A percentile compares a stretch with the other conserved stretches of the same genome.
phyloP scores from a whole-genome alignment of 2,329 filamentous ascomycete species.

The Alternaria viburni region DNA sequence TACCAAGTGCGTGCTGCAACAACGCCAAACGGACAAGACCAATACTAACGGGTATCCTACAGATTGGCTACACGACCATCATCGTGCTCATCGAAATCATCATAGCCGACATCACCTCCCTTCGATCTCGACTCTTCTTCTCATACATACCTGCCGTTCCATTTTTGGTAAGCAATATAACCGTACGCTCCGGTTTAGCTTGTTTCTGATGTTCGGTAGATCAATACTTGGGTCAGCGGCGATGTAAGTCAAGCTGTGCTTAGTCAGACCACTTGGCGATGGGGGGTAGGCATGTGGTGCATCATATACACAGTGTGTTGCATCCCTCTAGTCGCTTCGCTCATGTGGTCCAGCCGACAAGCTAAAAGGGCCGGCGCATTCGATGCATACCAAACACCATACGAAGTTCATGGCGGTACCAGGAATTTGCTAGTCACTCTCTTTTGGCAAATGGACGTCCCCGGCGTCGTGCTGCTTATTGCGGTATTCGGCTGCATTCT shows the following conservation, averaged over 20 bases:
- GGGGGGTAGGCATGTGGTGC: conserved; percentile 67
- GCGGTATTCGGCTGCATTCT: conserved; percentile 57
- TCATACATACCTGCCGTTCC: conserved; percentile 58
- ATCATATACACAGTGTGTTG: conserved; percentile 65
- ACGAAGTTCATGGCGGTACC: conserved; percentile 49
- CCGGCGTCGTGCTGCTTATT: conserved; percentile 58
- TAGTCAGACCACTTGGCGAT: conserved; percentile 61
- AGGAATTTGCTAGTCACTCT: conserved; percentile 52
- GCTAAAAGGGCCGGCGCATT: conserved; percentile 58
- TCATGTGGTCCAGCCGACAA: conserved; percentile 59
- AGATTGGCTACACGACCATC: conserved; percentile 64
- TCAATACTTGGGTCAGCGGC: conserved; percentile 70
- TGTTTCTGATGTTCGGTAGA: conserved; percentile 1
- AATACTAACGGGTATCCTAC: neutral
- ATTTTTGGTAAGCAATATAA: conserved; percentile 13
- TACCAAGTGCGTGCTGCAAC: conserved; percentile 2
- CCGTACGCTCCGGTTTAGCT: neutral
- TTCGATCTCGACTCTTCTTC: conserved; percentile 67
- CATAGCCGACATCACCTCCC: conserved; percentile 68
- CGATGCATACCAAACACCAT: conserved; percentile 52
- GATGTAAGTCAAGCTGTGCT: conserved; percentile 62
- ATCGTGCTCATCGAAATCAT: conserved; percentile 69
- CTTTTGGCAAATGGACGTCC: conserved; percentile 63
- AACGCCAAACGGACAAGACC: neutral
- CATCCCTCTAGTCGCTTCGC: conserved; percentile 61